A percentile compares a stretch with the other conserved stretches of the same genome.
These are phyloP conservation scores for Blastocladiella britannica DNA, from an alignment of 192 early-diverging fungal species.

Conservation along the genomic window DNA sequence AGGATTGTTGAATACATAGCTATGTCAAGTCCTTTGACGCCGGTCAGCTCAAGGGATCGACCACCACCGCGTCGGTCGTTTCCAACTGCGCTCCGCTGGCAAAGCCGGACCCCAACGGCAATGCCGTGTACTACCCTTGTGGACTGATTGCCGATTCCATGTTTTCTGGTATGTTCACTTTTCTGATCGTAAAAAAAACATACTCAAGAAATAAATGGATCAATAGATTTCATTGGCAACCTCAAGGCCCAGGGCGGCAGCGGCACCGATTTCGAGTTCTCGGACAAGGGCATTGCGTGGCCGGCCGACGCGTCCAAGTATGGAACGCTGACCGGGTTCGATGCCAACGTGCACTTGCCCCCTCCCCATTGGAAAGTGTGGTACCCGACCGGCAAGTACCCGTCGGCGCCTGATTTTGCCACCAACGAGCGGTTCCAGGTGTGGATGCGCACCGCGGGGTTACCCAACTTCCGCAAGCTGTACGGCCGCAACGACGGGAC, in stretches of 20 bases:
- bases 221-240: slow-evolving; percentile 35
- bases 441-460: slow-evolving; percentile 93
- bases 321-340: slow-evolving; percentile 15
- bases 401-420: slow-evolving; percentile 26
- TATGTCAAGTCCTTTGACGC: slow-evolving; percentile 79
- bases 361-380: slow-evolving; percentile 66
- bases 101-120: slow-evolving; percentile 8
- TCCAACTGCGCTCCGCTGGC: slow-evolving; percentile 40
- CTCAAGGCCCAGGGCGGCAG: slow-evolving; percentile 22
- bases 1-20: not conserved
- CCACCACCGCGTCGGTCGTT: slow-evolving; percentile 17
- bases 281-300: slow-evolving; percentile 67
- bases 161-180: slow-evolving; percentile 55
- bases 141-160: slow-evolving; percentile 95
- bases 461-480: slow-evolving; percentile 91
- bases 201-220: no score
- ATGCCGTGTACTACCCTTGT: slow-evolving; percentile 66
- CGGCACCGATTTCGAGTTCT: slow-evolving; percentile 30
- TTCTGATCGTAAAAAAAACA: no score
- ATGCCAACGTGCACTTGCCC: slow-evolving; percentile 32
- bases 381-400: slow-evolving; percentile 31
- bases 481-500: slow-evolving; percentile 53
- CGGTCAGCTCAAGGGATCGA: slow-evolving; percentile 57
- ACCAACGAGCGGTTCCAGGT: slow-evolving; percentile 75
- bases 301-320: slow-evolving; percentile 54